phyloP scores from a whole-genome alignment of 164 flowering plant species.

The Warburgia ugandensis region DNA sequence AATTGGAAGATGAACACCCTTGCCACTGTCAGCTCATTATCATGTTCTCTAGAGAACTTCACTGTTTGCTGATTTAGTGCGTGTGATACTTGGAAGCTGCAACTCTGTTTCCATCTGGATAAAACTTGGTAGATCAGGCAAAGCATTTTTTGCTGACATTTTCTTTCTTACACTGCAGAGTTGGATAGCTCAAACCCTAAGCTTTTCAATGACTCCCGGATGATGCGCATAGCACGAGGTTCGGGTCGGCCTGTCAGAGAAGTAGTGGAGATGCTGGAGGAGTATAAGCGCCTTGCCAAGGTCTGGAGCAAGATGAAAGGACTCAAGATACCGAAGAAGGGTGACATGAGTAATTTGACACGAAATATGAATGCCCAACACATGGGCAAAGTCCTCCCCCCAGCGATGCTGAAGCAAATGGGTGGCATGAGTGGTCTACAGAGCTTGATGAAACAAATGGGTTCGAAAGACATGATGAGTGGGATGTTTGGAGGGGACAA shows the following conservation, averaged over 20 bases:
- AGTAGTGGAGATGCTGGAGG: constrained; percentile 93
- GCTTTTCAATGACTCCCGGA: constrained; percentile 78
- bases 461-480: constrained; percentile 75
- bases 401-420: constrained; percentile 88
- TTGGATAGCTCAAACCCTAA: constrained; percentile 92
- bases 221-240: constrained; percentile 87
- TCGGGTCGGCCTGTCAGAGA: constrained; percentile 66
- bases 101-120: no score
- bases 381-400: constrained; percentile 95
- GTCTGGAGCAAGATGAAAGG: constrained; percentile 98
- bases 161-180: constrained; percentile 44
- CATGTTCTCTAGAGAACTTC: no score
- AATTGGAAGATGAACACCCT: no score
- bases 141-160: no score
- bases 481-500: constrained; percentile 75
- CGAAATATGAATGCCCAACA: constrained; percentile 93
- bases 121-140: no score
- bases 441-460: constrained; percentile 95
- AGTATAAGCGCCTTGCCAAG: constrained; percentile 92
- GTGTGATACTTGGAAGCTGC: no score
- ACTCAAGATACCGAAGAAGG: constrained; percentile 90
- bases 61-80: no score
- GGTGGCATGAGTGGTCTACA: constrained; percentile 97
- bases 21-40: no score
- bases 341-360: constrained; percentile 89